Evolutionary conservation across 441 rosid genomes (phyloP).

Genomic region (Pelargonium cotyledonis): DNA sequence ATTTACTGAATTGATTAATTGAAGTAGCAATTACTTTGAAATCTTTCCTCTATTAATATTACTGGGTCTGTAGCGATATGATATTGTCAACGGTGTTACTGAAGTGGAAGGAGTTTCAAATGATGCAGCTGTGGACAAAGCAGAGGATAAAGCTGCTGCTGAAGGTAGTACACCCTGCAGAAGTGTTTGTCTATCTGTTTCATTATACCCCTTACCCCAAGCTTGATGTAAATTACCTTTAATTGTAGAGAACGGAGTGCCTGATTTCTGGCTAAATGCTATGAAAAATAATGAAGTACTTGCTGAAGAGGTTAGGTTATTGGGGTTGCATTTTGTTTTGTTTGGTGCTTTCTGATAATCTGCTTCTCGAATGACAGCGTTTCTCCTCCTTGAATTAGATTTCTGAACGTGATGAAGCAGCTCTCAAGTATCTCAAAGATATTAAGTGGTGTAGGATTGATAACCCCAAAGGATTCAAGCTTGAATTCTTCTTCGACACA

Average conservation of each 20-base stretch:
- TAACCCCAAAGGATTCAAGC: constrained; percentile 86
- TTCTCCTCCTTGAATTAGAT: constrained; percentile 38
- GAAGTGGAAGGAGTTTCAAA: constrained; percentile 39
- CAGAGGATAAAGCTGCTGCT: constrained; percentile 33
- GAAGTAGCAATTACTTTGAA: too few relatives aligned
- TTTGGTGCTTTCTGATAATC: too few relatives aligned
- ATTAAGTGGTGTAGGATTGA: constrained; percentile 70
- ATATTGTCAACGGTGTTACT: too few relatives aligned
- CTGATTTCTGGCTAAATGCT: constrained; percentile 80
- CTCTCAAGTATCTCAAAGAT: constrained; percentile 68
- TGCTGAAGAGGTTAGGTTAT: constrained; percentile 56
- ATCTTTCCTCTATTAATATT: too few relatives aligned
- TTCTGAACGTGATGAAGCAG: constrained; percentile 81
- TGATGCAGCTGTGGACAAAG: constrained; percentile 42
- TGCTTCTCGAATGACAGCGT: too few relatives aligned
- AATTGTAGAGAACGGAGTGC: constrained; percentile 75
- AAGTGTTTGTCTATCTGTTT: not conserved
- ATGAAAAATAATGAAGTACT: constrained; percentile 83
- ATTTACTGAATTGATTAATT: too few relatives aligned
- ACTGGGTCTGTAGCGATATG: too few relatives aligned
- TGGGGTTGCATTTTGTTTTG: not conserved
- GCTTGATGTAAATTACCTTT: constrained; percentile 14
- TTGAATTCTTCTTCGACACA: constrained; percentile 68
- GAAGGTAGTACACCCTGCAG: constrained; percentile 48
- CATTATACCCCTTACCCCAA: not conserved